Evolutionary conservation across 352 stramenopile genomes (phyloP), one percentile per base, ranked within the genome.

Genomic region (Halophytophthora batemanensis): DNA sequence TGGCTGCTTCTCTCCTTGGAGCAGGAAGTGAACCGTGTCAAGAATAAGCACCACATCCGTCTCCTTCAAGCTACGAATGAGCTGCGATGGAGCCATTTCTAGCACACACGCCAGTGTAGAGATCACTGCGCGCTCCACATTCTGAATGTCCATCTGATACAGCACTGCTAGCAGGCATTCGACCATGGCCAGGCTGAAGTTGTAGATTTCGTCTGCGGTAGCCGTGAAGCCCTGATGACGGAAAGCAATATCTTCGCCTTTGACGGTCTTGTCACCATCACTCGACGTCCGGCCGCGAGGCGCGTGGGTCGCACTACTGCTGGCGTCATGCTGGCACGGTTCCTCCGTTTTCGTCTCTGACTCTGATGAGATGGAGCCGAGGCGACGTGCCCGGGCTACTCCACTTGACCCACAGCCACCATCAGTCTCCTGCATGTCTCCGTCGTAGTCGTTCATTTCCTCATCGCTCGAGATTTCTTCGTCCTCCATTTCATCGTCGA

Each of bases 31-130:
- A 3, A 86, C 70, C 35, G 67, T 83, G 25, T 91, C 81, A 18
- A 91, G 55, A 34, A 91, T 68, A 25, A 90, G 53, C 22, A 81
- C 69, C 45, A 85, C 59, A 34, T 91, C 79, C 2, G 37, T 39
- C 25, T 88, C 78, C 13, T 61, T 59, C 13, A 91, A 60, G 28
- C 34, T 31, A 21, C 39, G 67, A 61, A 90, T 70, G 31, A 89
- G 56, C 15, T 59, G 61, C 8, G 81, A 82, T 31, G 78, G 74
- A 21, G 71, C 70, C 77, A 90, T 90, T 65, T 91, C 81, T n/a
- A 91, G 43, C 11, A 86, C 72, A 38, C 64, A 80, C 4, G 81
- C 77, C 25, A 91, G 33, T 4, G 77, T 87, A 19, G 76, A 86
- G 5, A 91, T 45, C 28, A 91, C 66, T 2, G 66, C 67, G 11